Evolutionary conservation across 495 filamentous ascomycete species (phyloP).

Genomic region (Monascus purpureus): DNA sequence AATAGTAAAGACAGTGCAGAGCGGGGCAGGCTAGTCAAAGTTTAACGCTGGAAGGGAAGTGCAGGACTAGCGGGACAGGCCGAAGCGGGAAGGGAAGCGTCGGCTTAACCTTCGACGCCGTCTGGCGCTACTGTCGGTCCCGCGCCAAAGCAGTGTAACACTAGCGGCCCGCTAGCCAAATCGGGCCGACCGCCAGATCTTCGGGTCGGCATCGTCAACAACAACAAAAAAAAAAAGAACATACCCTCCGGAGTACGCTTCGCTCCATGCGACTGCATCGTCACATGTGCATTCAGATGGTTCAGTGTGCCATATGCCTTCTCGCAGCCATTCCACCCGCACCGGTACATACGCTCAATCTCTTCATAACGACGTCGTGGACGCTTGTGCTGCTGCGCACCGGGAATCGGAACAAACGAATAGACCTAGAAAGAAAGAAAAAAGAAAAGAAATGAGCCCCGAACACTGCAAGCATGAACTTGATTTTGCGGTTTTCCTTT

Average conservation of each 20-base stretch:
- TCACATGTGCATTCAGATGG: constrained; percentile 93
- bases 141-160: constrained; percentile 35
- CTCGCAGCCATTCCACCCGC: constrained; percentile 95
- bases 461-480: constrained; percentile 13
- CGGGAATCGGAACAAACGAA: constrained; percentile 95
- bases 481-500: constrained; percentile 16
- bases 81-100: too few species aligned
- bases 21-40: neutral
- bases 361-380: constrained; percentile 92
- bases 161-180: constrained; percentile 33
- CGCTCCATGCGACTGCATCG: constrained; percentile 87
- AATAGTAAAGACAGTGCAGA: constrained; percentile 4
- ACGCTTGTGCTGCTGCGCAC: constrained; percentile 93
- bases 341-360: constrained; percentile 99
- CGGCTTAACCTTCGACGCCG: constrained; percentile 23
- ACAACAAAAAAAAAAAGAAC: constrained; percentile 14
- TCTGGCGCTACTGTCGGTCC: constrained; percentile 36
- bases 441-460: constrained; percentile 5
- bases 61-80: too few species aligned
- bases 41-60: neutral
- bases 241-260: constrained; percentile 96
- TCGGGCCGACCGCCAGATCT: constrained; percentile 20
- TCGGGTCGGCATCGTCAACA: too few species aligned
- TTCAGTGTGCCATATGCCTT: constrained; percentile 96
- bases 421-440: constrained; percentile 57